A percentile compares a stretch with the other conserved stretches of the same genome.
Evolutionary conservation across 345 rosid species (phyloP).

Genomic region (Dimocarpus longan): DNA sequence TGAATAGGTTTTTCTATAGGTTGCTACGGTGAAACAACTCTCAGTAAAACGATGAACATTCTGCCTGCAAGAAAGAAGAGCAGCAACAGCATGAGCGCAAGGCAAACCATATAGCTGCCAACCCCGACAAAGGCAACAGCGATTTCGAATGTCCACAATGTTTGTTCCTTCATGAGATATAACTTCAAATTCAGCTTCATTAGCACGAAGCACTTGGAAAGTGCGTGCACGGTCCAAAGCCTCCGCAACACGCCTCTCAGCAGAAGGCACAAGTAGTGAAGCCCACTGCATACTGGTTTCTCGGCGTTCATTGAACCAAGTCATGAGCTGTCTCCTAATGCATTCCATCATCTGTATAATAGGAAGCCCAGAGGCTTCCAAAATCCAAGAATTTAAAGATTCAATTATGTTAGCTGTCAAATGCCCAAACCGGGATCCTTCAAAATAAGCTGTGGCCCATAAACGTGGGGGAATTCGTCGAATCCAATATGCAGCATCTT

Average conservation of each 20-base stretch:
- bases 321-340: constrained; percentile 96
- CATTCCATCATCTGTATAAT: constrained; percentile 99
- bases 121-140: constrained; percentile 93
- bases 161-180: constrained; percentile 88
- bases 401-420: constrained; percentile 86
- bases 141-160: constrained; percentile 87
- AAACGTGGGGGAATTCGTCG: constrained; percentile 86
- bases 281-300: constrained; percentile 97
- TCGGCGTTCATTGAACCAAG: constrained; percentile 95
- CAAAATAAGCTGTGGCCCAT: constrained; percentile 97
- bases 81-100: constrained; percentile 96
- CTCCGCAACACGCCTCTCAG: constrained; percentile 84
- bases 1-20: constrained; percentile 86
- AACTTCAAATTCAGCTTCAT: constrained; percentile 95
- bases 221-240: constrained; percentile 87
- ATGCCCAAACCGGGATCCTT: constrained; percentile 91
- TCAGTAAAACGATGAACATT: constrained; percentile 93
- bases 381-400: constrained; percentile 83
- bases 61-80: constrained; percentile 97
- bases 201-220: constrained; percentile 89
- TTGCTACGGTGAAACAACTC: constrained; percentile 96
- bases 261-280: constrained; percentile 90
- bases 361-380: constrained; percentile 96
- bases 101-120: constrained; percentile 98
- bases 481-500: constrained; percentile 95